Evolutionary conservation across 495 filamentous ascomycete species (phyloP), one percentile per base, ranked within the genome.

Genomic region (Eremomyces bilateralis): DNA sequence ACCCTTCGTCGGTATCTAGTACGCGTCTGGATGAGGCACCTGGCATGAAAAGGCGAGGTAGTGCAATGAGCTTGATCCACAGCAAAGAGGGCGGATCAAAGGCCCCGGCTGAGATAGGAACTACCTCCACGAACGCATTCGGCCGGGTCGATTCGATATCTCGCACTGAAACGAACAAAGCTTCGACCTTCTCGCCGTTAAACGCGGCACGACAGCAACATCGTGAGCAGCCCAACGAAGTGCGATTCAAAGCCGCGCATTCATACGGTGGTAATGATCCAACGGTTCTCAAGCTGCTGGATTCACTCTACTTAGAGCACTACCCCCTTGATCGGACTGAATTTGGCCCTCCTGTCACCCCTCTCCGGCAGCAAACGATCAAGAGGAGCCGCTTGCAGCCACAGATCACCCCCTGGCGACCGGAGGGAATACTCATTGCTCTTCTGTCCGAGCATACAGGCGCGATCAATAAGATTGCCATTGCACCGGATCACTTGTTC

Each of bases 221-320:
- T 33, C 35, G 40, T 21, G n/a, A 52, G 50, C 35, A 46, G 55
- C 15, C 46, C 51, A 43, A 37, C 53, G 52, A 45, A 33, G 24
- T 8, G 24, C 24, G 36, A n/a, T 52, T 39, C 20, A 40, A 41
- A 37, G 39, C 53, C 36, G 57, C 60, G 12, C 80, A 90, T 46
- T 75, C 74, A 0, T 94, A 94, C 47, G 54, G 59, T n/a, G 88
- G 85, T 2, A 76, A 82, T 49, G 82, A 99, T 45, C 90, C 85
- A 4, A 76, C 65, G 34, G 73, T 95, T 12, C 57, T 94, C 31
- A 76, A 69, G 44, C 71, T 95, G 51, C 61, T 99, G 2, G 79
- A 95, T 47, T 69, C 72, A 21, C 76, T 94, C 45, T 93, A 83
- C 47, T 62, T 84, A 3, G 83, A 93, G 37, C 90, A 84, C 42